These are phyloP conservation scores for Dysphania ambrosioides DNA, from an alignment of 148 eudicot genomes.

Conservation along the genomic window DNA sequence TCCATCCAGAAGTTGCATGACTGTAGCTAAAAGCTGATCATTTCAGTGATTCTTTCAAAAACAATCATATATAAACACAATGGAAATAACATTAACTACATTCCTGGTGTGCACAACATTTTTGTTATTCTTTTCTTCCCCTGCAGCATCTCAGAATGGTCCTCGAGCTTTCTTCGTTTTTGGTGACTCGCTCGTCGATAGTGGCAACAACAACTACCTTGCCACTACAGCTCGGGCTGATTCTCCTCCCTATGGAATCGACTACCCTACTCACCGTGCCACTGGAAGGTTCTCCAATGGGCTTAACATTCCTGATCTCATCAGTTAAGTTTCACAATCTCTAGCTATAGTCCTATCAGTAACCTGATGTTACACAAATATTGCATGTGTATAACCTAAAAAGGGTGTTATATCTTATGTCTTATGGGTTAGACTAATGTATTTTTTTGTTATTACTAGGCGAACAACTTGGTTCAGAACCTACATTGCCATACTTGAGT, in stretches of 20 bases:
- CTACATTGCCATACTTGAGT: constrained; percentile 67
- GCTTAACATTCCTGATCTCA: constrained; percentile 59
- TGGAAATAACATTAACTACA: constrained; percentile 16
- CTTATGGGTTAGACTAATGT: constrained; percentile 2
- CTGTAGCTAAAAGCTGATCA: background rate
- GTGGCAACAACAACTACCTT: constrained; percentile 66
- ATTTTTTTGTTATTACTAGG: constrained; percentile 30
- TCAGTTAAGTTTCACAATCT: constrained; percentile 46
- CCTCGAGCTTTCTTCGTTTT: constrained; percentile 60
- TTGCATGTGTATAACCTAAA: background rate
- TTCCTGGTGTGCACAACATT: constrained; percentile 8
- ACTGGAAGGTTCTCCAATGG: constrained; percentile 78
- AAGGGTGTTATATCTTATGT: background rate
- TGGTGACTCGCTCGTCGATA: constrained; percentile 70
- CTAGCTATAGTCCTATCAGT: background rate
- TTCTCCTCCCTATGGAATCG: constrained; percentile 68
- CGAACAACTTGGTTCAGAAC: constrained; percentile 47
- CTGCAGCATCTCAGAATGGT: constrained; percentile 15
- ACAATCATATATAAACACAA: background rate
- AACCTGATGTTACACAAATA: background rate
- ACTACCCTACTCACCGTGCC: constrained; percentile 50
- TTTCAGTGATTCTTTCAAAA: background rate
- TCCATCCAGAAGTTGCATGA: background rate
- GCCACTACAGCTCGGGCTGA: constrained; percentile 71
- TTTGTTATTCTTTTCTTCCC: constrained; percentile 4